Conservation (phyloP, 1,284 basidiomycete genomes). For the Pseudozyma thailandica region DNA sequence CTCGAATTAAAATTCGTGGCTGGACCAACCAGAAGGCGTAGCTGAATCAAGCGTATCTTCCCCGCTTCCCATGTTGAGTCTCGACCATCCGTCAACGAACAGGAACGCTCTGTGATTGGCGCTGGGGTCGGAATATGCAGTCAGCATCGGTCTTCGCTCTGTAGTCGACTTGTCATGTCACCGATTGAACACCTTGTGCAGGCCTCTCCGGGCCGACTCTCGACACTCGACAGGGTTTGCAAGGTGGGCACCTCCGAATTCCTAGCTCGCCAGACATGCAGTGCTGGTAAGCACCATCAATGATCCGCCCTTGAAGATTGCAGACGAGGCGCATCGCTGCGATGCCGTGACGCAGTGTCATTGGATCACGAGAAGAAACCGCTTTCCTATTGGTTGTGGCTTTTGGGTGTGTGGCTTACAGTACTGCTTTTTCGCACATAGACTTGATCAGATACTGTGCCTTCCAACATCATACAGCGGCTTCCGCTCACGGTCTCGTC, state of each 20-base stretch:
- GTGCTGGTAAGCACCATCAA: no score
- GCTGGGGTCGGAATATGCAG: background rate
- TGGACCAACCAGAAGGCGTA: background rate
- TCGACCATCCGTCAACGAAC: background rate
- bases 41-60: background rate
- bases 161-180: background rate
- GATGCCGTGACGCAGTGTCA: background rate
- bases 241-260: background rate
- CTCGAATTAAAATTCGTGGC: background rate
- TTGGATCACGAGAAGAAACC: background rate
- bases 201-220: background rate
- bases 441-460: slow-evolving; percentile 1
- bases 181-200: background rate
- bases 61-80: background rate
- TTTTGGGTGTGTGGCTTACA: slow-evolving; percentile 1
- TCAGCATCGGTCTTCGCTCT: slow-evolving; percentile 4
- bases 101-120: background rate
- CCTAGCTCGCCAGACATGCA: background rate
- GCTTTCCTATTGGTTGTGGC: background rate
- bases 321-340: background rate
- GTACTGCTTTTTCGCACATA: background rate
- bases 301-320: no score
- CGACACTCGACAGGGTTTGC: no score
- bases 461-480: background rate
- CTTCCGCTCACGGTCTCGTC: background rate